A percentile compares a stretch with the other conserved stretches of the same genome.
phyloP scores from a whole-genome alignment of 1,284 basidiomycete species.

The Microbotryum lychnidis-dioicae region DNA sequence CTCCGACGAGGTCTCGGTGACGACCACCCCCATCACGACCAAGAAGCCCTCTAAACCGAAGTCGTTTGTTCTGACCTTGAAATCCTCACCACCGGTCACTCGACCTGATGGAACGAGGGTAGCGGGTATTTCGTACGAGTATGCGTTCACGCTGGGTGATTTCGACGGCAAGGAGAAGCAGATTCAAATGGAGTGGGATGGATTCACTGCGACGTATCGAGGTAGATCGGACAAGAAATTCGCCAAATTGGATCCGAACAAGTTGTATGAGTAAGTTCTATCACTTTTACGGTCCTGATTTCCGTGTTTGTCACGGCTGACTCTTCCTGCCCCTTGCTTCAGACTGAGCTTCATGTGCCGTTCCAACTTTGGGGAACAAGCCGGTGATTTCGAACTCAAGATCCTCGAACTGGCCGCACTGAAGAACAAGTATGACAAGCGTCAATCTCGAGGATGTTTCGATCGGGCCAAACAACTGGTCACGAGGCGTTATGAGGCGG shows the following conservation, averaged over 20 bases:
- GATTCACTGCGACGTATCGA: conserved; percentile 44
- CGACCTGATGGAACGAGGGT: conserved; percentile 40
- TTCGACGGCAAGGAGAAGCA: not conserved
- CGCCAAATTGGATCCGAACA: conserved; percentile 34
- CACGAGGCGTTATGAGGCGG: too few relatives aligned
- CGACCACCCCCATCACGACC: not conserved
- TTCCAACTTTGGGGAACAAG: conserved; percentile 41
- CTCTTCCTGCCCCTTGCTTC: not conserved
- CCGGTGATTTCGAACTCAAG: conserved; percentile 39
- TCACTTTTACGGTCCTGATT: not conserved
- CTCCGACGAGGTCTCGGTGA: conserved; percentile 27
- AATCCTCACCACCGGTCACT: conserved; percentile 38
- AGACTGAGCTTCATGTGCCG: conserved; percentile 42
- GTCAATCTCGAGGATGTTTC: not conserved
- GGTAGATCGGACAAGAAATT: conserved; percentile 38
- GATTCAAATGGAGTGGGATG: conserved; percentile 39
- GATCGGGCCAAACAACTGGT: not conserved
- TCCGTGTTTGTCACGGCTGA: too few relatives aligned
- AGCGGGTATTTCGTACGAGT: conserved; percentile 45
- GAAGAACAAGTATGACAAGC: not conserved
- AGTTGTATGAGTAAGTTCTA: conserved; percentile 33
- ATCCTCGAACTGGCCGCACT: conserved; percentile 33
- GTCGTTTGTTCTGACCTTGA: conserved; percentile 43
- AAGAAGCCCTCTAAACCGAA: conserved; percentile 17
- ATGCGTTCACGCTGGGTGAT: conserved; percentile 34